Evolutionary conservation across 768 basidiomycete genomes (phyloP).

Genomic region (Kwoniella europaea): DNA sequence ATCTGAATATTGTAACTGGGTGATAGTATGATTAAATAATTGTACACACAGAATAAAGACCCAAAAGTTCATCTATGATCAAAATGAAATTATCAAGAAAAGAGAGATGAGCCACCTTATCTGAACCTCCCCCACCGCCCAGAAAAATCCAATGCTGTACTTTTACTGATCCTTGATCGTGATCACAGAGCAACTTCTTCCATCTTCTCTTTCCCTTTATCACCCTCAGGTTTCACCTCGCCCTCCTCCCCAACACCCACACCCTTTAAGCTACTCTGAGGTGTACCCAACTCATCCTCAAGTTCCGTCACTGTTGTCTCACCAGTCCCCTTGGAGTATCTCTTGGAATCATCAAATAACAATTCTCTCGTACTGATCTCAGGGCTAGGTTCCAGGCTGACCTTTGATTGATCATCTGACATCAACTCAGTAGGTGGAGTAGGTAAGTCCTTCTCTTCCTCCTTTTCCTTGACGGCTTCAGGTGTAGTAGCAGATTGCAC

Average conservation of each 20-base stretch:
- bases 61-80: neutral
- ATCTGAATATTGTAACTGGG: neutral
- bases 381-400: constrained; percentile 16
- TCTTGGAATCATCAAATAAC: neutral
- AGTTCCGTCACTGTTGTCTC: constrained; percentile 23
- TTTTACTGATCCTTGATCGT: too few species aligned
- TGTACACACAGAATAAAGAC: neutral
- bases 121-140: too few species aligned
- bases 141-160: too few species aligned
- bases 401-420: neutral
- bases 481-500: neutral
- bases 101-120: too few species aligned
- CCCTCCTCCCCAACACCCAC: neutral
- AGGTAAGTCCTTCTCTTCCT: constrained; percentile 22
- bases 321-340: constrained; percentile 5
- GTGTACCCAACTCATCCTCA: constrained; percentile 28
- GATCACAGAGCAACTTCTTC: constrained; percentile 9
- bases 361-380: constrained; percentile 9
- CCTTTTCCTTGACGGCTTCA: constrained; percentile 19
- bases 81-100: neutral
- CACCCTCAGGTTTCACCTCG: neutral
- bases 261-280: constrained; percentile 16
- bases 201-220: constrained; percentile 7
- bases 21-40: neutral
- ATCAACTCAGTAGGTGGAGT: constrained; percentile 12